Evolutionary conservation across 805 yeast genomes (phyloP), one percentile per base, ranked within the genome.

Genomic region (Saccharomycopsis fodiens): DNA sequence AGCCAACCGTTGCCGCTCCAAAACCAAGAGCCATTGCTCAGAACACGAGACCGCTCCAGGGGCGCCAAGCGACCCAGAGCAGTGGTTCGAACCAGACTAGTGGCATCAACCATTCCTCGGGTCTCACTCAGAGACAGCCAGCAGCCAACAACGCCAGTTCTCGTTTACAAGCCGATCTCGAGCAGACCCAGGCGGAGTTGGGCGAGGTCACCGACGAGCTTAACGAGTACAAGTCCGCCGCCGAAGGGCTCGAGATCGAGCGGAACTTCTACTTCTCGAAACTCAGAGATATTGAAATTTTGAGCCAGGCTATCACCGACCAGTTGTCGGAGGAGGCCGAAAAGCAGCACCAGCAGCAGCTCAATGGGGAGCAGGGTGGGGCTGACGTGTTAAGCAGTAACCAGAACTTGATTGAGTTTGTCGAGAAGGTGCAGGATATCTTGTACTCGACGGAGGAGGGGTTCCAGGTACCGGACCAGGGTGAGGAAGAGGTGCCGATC

Each of bases 261-360:
- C 76, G 97, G 52, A 84, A 85, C 61, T 87, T 91, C 57, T 93
- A 93, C 62, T 91, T 85, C 65, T 80, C 83, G 57, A 93, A 91
- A 64, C 68, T 93, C 44, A 73, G 96, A 52, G 95, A 85, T 48
- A 85, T 93, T 46, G 98, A 93, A 62, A 77, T 86, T 22, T 64
- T 89, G 39, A 74, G 82, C 21, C 87, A 83, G 57, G 74, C 80
- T 20, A 70, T 79, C 8, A 72, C 69, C 42, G 82, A 78, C 43
- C 70, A 74, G 44, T 59, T 74, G 40, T 65, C 73, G 23, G 69
- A 64, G 40, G 65, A 66, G n/a, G 61, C 60, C 7, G 64, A 67
- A 35, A 62, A 61, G 51, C 65, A 44, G 56, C 45, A 62, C 10
- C 64, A 62, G 36, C 47, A 48, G 30, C 50, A 47, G 29, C 41